Evolutionary conservation across 1,284 basidiomycete species (phyloP), one percentile per base, ranked within the genome.

Genomic region (Leccinum huronense): DNA sequence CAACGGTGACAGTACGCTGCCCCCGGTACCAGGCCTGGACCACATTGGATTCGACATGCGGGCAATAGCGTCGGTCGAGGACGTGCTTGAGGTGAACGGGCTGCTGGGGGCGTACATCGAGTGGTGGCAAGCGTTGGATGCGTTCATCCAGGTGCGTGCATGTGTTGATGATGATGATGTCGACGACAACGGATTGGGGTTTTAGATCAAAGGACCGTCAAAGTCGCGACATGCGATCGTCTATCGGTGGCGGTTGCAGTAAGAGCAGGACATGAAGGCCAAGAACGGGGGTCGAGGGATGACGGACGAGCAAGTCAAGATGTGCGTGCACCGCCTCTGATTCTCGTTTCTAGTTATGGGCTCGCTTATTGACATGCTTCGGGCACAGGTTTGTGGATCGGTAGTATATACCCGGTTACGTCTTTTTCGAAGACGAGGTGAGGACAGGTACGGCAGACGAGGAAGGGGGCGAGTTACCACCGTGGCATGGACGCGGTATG

Each of bases 191-290:
- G 6, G 11, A 6, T 8, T 57, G 34, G 23, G 5, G 8, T 36
- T 55, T 19, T 40, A 89, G 89, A 83, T 90, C 38, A 80, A 78
- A 66, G 77, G 81, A 3, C 79, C 82, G 1, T 71, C 80, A 16
- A 64, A 72, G 27, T 82, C 82, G 57, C 80, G 80, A 2, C 86
- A 88, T 65, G 79, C 81, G 36, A 79, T 87, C 63, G 80, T 91
- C 36, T 91, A 90, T 75, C 83, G 81, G 67, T 96, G 94, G 95
- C 82, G 94, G 23, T 76, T 91, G 30, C 82, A 97, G 74, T 94
- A 96, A 75, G 95, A 97, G 71, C 91, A 90, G 64, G 72, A 84
- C 59, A 95, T 97, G 94, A 96, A 94, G 75, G 80, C 83, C 0
- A 74, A 74, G 48, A 95, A 94, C 67, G 93, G 93, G 55, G 94